These are phyloP conservation scores for Ceriops decandra DNA, from an alignment of 345 rosid genomes.

Conservation along the genomic window DNA sequence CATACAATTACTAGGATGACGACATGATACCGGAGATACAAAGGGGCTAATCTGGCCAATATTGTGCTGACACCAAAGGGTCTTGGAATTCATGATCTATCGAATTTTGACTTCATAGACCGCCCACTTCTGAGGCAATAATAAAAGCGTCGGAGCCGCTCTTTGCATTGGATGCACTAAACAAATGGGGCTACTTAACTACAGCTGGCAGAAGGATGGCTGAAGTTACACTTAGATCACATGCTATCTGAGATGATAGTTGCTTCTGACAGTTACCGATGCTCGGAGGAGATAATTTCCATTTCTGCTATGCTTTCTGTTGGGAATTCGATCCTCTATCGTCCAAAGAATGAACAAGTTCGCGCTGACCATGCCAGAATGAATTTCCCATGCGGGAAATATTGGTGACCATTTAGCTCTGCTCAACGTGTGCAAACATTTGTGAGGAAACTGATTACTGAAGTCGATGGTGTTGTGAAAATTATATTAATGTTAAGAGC, in stretches of 20 bases:
- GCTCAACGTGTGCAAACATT: slow-evolving; percentile 49
- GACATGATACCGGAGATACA: slow-evolving; percentile 91
- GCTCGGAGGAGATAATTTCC: slow-evolving; percentile 87
- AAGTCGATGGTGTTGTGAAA: slow-evolving; percentile 98
- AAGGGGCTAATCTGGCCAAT: slow-evolving; percentile 90
- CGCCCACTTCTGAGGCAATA: slow-evolving; percentile 95
- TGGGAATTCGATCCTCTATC: slow-evolving; percentile 91
- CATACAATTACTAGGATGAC: slow-evolving; percentile 82
- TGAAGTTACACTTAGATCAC: slow-evolving; percentile 92
- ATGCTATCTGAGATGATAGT: slow-evolving; percentile 90
- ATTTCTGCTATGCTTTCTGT: slow-evolving; percentile 91
- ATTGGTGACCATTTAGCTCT: slow-evolving; percentile 92
- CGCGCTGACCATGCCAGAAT: slow-evolving; percentile 93
- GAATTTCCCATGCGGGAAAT: slow-evolving; percentile 84
- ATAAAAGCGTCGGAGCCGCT: slow-evolving; percentile 78
- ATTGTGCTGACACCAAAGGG: slow-evolving; percentile 91
- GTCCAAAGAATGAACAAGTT: slow-evolving; percentile 95
- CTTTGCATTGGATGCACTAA: slow-evolving; percentile 82
- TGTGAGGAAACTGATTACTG: slow-evolving; percentile 96
- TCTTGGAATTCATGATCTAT: slow-evolving; percentile 87
- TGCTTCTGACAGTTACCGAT: slow-evolving; percentile 80
- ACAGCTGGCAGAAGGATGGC: slow-evolving; percentile 95
- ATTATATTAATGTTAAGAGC: slow-evolving; percentile 93
- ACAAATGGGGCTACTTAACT: slow-evolving; percentile 90
- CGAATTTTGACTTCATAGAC: slow-evolving; percentile 98